Evolutionary conservation across 495 filamentous ascomycete genomes (phyloP), one percentile per base, ranked within the genome.

Genomic region (Copromyces sp.): DNA sequence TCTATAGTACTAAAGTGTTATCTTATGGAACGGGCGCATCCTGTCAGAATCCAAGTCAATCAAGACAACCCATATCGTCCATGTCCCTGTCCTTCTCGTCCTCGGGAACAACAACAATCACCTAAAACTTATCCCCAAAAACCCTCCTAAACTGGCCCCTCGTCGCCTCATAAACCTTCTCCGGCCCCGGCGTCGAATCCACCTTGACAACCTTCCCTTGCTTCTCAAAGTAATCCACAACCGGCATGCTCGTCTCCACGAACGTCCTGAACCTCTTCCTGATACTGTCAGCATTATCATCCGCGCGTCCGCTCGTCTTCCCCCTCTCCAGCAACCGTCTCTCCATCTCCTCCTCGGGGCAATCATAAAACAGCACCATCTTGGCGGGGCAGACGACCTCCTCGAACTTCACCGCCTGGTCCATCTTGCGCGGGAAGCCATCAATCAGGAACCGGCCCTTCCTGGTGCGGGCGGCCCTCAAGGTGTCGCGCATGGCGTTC

Each of bases 231-330:
- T 91, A 88, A 74, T 95, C 87, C 68, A 99, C 94, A 42, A 98
- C 95, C 47, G 95, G 95, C 94, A 98, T 97, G 80, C 92, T 96
- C 3, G 94, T 97, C 81, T 98, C 93, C 38, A 95, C 84, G 78
- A 98, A 99, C 4, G 91, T 94, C 73, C 90, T 87, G 84, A 99
- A 99, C 44, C 95, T 87, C 89, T 99, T 99, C 83, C 90, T 91
- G 81, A 98, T 98, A 76, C 90, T 93, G 84, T 97, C 95, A 59
- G 88, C 90, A 82, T 99, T 99, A 81, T 99, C 95, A 81, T 99
- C 95, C 38, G 91, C 84, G 69, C 95, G 86, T 12, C 95, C 95
- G 77, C 89, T 92, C 6, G 95, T 98, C 90, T 97, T 91, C 38
- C 95, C 95, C 38, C 95, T 86, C 81, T 97, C 91, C 74, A 99